A percentile compares a stretch with the other conserved stretches of the same genome.
These are phyloP conservation scores for Podospora sp. DNA, from an alignment of 495 filamentous ascomycete species.

Conservation along the genomic window DNA sequence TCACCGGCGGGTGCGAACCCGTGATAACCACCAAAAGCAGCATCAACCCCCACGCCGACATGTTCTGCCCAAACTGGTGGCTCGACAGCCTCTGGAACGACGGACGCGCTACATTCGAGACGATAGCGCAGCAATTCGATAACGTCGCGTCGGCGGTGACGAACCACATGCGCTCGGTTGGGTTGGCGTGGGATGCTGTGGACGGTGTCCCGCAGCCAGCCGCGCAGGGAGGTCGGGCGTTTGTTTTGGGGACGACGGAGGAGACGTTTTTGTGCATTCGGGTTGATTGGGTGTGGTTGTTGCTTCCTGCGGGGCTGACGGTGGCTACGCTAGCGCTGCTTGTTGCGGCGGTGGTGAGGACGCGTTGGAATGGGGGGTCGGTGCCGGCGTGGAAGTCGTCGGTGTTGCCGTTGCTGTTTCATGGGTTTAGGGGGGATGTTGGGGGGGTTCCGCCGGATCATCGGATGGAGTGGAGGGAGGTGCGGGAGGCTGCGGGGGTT, in stretches of 20 bases:
- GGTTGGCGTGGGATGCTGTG: background rate
- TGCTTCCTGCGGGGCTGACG: background rate
- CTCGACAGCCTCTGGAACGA: constrained; percentile 5
- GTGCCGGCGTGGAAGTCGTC: constrained; percentile 16
- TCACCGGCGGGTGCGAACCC: background rate
- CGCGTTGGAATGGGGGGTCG: background rate
- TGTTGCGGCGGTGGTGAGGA: background rate
- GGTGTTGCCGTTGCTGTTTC: constrained; percentile 19
- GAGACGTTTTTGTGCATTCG: constrained; percentile 1
- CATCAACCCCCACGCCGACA: background rate
- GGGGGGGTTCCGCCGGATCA: background rate
- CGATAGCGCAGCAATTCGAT: background rate
- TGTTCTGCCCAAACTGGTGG: constrained; percentile 15
- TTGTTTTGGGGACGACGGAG: background rate
- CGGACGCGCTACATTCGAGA: constrained; percentile 2
- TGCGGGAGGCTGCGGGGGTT: background rate
- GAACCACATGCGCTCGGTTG: constrained; percentile 3
- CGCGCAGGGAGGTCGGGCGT: background rate
- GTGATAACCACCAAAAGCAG: background rate
- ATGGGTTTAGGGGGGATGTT: constrained; percentile 1
- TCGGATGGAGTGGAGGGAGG: background rate
- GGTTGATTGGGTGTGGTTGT: constrained; percentile 13
- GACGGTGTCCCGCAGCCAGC: background rate
- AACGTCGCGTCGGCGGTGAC: constrained; percentile 3
- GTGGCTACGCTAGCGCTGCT: background rate